Evolutionary conservation across 2,329 filamentous ascomycete species (phyloP).

Genomic region (Diaporthe sp.): DNA sequence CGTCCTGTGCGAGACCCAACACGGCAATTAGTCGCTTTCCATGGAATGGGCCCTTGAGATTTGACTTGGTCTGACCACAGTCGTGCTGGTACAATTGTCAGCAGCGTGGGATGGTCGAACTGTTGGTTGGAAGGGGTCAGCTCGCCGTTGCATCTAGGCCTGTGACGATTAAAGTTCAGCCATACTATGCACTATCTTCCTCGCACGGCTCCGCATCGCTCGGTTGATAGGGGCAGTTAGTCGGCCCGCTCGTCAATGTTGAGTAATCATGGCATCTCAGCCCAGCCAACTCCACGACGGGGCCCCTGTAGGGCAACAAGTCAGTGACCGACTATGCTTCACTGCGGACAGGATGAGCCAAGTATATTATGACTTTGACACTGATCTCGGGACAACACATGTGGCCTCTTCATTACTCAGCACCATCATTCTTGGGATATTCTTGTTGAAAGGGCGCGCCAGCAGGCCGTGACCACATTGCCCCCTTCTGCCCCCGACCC

Average conservation of each 20-base stretch:
- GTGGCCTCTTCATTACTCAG: slow-evolving; percentile 16
- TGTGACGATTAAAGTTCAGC: neutral
- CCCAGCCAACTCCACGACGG: neutral
- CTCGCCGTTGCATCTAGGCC: neutral
- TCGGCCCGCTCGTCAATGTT: slow-evolving; percentile 13
- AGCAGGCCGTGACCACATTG: neutral
- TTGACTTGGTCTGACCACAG: neutral
- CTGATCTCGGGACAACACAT: neutral
- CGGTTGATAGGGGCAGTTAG: slow-evolving; percentile 9
- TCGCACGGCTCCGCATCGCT: neutral
- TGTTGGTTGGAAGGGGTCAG: neutral
- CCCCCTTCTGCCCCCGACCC: neutral
- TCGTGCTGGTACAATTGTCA: neutral
- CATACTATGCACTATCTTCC: neutral
- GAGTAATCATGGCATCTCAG: slow-evolving; percentile 23
- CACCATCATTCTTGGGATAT: neutral
- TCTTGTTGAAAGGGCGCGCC: slow-evolving; percentile 1
- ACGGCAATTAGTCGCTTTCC: neutral
- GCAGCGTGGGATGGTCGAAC: neutral
- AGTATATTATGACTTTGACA: neutral
- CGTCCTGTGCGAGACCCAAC: neutral
- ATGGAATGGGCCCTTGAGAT: neutral
- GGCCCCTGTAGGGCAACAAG: neutral
- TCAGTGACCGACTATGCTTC: neutral
- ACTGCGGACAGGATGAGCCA: neutral